Evolutionary conservation across 164 flowering plant species (phyloP), one percentile per base, ranked within the genome.

Genomic region (Aristolochia californica): DNA sequence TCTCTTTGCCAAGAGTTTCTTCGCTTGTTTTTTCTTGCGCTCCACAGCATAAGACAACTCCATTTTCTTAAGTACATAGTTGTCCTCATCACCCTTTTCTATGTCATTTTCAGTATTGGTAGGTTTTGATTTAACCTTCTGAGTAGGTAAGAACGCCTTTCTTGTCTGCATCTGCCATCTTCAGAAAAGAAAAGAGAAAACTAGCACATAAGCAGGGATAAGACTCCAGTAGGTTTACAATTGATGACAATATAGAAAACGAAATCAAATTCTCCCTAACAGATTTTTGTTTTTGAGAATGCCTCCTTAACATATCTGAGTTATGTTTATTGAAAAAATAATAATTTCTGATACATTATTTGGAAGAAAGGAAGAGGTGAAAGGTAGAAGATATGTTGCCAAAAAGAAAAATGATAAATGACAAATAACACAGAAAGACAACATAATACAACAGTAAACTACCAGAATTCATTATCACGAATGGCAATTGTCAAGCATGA

Each of bases 151-250:
- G 15, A 89, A 66, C 4, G 89, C 96, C 70, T 93, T 87, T 56
- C 95, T 74, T 9, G 87, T 66, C 21, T 72, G 67, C 79, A 87
- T 75, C 57, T 96, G 79, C 98, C 98, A 93, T 69, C 98, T 93
- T 55, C 38, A 64, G 22, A 49, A 28, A 62, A 45, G 25, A 65
- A 64, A 61, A 47, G 18, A n/a, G 44, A 21, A 26, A 17, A 5
- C 16, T 30, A 1, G 0, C 4, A 4, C 40, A 17, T 10, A 25
- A 2, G 34, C 34, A n/a, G n/a, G n/a, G n/a, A n/a, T n/a, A n/a
- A n/a, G 7, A 34, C 4, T 34, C 40, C 7, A 7, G n/a, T n/a
- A n/a, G n/a, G 10, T 34, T 34, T 7, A 34, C 10, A 12, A 34
- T 34, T 5, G 10, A 34, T 34, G 40, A 34, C n/a, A n/a, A n/a